Evolutionary conservation across 1,139 yeast species (phyloP).

Genomic region (Kluyveromyces sp.): DNA sequence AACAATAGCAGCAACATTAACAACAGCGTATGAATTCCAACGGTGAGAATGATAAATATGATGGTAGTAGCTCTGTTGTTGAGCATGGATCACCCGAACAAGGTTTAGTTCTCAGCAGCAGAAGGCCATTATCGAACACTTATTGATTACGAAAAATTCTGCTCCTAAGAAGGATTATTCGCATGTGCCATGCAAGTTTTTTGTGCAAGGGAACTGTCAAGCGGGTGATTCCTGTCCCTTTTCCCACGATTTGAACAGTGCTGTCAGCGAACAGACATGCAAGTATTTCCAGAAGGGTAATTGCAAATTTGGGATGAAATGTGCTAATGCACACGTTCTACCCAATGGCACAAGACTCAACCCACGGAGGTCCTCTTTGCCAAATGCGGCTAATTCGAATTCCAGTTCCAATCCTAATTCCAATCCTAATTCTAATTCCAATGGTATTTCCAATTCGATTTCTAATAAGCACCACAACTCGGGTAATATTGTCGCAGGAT

Average conservation of each 20-base stretch:
- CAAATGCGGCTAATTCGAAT: not conserved
- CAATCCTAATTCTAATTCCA: no score
- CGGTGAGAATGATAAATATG: not conserved
- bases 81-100: not conserved
- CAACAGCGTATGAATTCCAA: not conserved
- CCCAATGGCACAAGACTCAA: conserved; percentile 86
- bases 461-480: not conserved
- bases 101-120: conserved; percentile 21
- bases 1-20: not conserved
- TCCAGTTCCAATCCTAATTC: not conserved
- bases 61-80: not conserved
- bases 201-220: conserved; percentile 83
- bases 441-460: not conserved
- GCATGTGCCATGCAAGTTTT: conserved; percentile 95
- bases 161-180: conserved; percentile 31
- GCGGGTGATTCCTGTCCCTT: conserved; percentile 92
- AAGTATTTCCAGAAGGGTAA: conserved; percentile 91
- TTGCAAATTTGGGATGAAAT: conserved; percentile 86
- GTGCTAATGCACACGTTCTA: conserved; percentile 84
- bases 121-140: conserved; percentile 21
- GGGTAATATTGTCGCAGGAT: no score
- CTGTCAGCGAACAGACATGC: conserved; percentile 55
- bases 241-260: conserved; percentile 54
- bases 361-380: conserved; percentile 23
- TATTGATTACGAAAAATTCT: conserved; percentile 22